Base-by-base conservation (phyloP, 441 rosid species). In the Pelargonium cotyledonis region DNA sequence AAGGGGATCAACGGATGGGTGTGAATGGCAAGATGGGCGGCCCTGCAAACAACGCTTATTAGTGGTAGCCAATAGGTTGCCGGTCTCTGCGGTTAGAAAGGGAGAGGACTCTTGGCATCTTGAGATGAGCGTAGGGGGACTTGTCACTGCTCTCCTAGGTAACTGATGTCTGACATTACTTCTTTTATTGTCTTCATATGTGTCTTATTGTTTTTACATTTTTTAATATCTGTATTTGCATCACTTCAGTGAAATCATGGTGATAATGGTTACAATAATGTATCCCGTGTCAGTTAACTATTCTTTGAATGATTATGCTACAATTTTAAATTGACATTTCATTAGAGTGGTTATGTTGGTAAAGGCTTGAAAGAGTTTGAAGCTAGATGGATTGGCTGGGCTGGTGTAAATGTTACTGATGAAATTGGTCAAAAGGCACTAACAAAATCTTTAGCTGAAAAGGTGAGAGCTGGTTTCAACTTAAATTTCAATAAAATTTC, bases 331-430 rank as follows among this genome's bases (percentile, higher is more conserved):
- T 41, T 41, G 46, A 41, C 53, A 47, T 69, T 70, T 66, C 6
- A 51, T 69, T 26, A 78, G 74, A 70, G 77, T 38, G 67, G 68
- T 78, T 72, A 72, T 68, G 40, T 74, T 68, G 76, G 75, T 26
- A 70, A 78, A 94, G 99, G 99, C 77, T 96, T 95, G 44, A 95
- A 95, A 82, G 99, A 88, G 67, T 90, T 95, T 67, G 99, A 95
- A 78, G 97, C 98, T 10, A 90, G 94, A 78, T 95, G 99, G 99
- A 95, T 95, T 70, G 99, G 99, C 65, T 95, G 99, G 99, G 99
- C 99, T 70, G 99, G 99, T 14, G 99, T 95, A 41, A 90, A 95
- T 83, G 99, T 95, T 66, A 96, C 99, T 3, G 99, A 95, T 76
- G 95, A 92, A 73, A 84, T 82, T 72, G 99, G 99, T 12, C 99